phyloP scores from a whole-genome alignment of 1,284 basidiomycete genomes.

The Singerocomus rubriflavus region DNA sequence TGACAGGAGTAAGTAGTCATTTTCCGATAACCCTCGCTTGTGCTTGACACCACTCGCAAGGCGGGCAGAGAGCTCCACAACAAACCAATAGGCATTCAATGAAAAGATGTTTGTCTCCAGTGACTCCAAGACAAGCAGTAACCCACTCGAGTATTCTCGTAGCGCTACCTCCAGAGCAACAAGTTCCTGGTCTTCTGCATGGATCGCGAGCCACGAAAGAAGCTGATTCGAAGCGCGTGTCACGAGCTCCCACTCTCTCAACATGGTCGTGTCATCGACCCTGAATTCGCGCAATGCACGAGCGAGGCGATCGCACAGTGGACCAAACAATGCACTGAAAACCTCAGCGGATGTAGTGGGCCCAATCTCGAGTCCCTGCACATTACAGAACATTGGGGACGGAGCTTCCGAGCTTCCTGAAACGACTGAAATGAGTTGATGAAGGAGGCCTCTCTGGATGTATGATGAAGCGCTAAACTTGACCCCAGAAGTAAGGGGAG shows the following conservation, averaged over 20 bases:
- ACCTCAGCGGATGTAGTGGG: slow-evolving; percentile 36
- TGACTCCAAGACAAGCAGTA: slow-evolving; percentile 41
- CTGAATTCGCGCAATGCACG: slow-evolving; percentile 35
- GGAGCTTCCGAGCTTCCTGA: slow-evolving; percentile 26
- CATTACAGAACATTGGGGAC: slow-evolving; percentile 30
- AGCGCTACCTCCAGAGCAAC: slow-evolving; percentile 33
- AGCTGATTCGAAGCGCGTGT: slow-evolving; percentile 39
- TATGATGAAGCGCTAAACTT: slow-evolving; percentile 50
- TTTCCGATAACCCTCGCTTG: slow-evolving; percentile 26
- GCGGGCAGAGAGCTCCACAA: slow-evolving; percentile 55
- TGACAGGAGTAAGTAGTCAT: slow-evolving; percentile 28
- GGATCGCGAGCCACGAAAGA: slow-evolving; percentile 42
- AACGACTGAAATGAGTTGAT: slow-evolving; percentile 46
- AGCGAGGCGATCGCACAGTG: slow-evolving; percentile 43
- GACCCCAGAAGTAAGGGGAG: slow-evolving; percentile 47
- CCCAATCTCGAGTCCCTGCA: slow-evolving; percentile 41
- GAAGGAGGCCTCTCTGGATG: slow-evolving; percentile 54
- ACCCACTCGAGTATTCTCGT: slow-evolving; percentile 38
- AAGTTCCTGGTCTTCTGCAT: slow-evolving; percentile 34
- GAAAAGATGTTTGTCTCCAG: slow-evolving; percentile 35
- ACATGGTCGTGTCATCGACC: slow-evolving; percentile 16
- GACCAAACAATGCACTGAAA: slow-evolving; percentile 40
- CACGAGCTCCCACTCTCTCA: slow-evolving; percentile 40
- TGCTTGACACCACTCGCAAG: slow-evolving; percentile 27
- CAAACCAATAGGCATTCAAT: slow-evolving; percentile 57